A percentile compares a stretch with the other conserved stretches of the same genome.
Evolutionary conservation across 75 land plant species (phyloP).

Genomic region (Cunninghamia lanceolata): DNA sequence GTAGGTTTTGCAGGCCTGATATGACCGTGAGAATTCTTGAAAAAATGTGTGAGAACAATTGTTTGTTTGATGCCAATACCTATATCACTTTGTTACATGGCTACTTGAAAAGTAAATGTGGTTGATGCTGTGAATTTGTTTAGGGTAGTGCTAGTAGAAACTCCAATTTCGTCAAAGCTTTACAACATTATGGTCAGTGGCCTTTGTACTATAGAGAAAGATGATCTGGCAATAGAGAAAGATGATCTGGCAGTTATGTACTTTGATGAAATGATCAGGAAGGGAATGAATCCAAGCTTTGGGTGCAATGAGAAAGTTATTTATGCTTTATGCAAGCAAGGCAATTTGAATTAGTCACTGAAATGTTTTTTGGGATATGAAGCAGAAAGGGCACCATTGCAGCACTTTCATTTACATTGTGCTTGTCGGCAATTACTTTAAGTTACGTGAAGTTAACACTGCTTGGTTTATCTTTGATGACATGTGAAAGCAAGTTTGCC

Average conservation of each 20-base stretch:
- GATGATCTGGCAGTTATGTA: constrained; percentile 29
- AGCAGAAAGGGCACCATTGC: constrained; percentile 14
- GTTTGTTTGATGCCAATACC: constrained; percentile 23
- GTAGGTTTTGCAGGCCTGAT: constrained; percentile 26
- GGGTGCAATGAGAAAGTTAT: constrained; percentile 48
- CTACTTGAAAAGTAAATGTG: constrained; percentile 36
- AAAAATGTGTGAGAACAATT: constrained; percentile 32
- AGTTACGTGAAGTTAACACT: constrained; percentile 14
- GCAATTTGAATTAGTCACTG: constrained; percentile 28
- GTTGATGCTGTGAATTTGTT: constrained; percentile 42
- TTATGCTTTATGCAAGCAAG: constrained; percentile 14
- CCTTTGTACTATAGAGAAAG: constrained; percentile 33
- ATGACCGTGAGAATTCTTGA: constrained; percentile 27
- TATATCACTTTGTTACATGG: constrained; percentile 39
- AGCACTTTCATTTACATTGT: constrained; percentile 47
- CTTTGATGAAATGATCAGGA: constrained; percentile 25
- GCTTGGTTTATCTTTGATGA: constrained; percentile 25
- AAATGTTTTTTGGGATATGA: constrained; percentile 27
- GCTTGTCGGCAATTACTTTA: constrained; percentile 30
- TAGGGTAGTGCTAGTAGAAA: constrained; percentile 10
- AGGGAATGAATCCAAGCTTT: constrained; percentile 24
- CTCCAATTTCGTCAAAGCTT: constrained; percentile 20
- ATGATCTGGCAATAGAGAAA: constrained; percentile 6
- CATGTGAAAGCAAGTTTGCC: constrained; percentile 12
- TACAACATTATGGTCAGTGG: constrained; percentile 46